Conservation (phyloP, 768 basidiomycete genomes). For the Omphalotus guepiniiformis region DNA sequence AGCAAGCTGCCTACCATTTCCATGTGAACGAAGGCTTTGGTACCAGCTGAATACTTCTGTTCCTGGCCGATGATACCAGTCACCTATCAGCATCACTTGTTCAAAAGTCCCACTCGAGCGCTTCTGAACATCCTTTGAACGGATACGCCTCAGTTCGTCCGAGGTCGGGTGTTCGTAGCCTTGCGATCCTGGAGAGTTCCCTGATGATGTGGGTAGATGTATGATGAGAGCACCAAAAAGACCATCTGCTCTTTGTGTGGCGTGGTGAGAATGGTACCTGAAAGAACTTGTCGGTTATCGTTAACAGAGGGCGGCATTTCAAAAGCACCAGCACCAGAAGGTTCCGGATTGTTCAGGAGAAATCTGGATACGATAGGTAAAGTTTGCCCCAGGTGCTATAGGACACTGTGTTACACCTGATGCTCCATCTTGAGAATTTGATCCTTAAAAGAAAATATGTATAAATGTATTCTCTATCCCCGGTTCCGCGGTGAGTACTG, state of each 20-base stretch:
- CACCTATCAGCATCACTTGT: slow-evolving; percentile 4
- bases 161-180: not conserved
- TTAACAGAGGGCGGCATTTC: not conserved
- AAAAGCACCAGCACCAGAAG: slow-evolving; percentile 5
- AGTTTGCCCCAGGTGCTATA: slow-evolving; percentile 4
- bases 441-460: too few relatives aligned
- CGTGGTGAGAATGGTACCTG: slow-evolving; percentile 9
- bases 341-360: slow-evolving; percentile 5
- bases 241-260: slow-evolving; percentile 6
- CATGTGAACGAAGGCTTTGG: slow-evolving; percentile 8
- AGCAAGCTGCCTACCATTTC: not conserved
- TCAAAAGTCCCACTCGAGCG: not conserved
- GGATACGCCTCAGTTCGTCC: slow-evolving; percentile 1
- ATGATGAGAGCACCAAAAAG: slow-evolving; percentile 9
- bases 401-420: slow-evolving; percentile 8
- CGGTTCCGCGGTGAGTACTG: not conserved
- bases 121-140: not conserved
- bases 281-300: not conserved
- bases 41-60: slow-evolving; percentile 4
- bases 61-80: slow-evolving; percentile 9
- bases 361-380: slow-evolving; percentile 5
- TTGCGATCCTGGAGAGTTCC: too few relatives aligned
- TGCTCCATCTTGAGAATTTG: slow-evolving; percentile 8
- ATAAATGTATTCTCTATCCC: too few relatives aligned
- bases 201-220: not conserved